Base-by-base conservation (phyloP, 768 basidiomycete species). In the Piloderma croceum region DNA sequence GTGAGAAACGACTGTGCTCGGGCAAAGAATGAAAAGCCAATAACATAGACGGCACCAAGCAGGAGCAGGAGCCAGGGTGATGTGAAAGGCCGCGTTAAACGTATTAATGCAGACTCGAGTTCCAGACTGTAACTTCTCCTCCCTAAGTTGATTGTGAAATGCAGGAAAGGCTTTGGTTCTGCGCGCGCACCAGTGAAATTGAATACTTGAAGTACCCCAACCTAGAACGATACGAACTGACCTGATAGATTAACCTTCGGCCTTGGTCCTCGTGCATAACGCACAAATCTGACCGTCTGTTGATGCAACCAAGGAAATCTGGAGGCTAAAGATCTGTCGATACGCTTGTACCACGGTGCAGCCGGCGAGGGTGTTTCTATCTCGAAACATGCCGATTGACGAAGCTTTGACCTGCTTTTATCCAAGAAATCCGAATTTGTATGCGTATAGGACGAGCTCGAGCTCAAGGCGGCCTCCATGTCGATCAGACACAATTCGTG, bases 1-100 rank as follows among this genome's bases (percentile, higher is more conserved):
- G 77, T 82, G 25, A 78, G 62, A 59, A 81, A 91, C 40, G 76
- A 88, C 46, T 88, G 82, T 7, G 79, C 71, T 13, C 84, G 73
- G 9, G 77, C 62, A 46, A 90, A 74, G 62, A 90, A 88, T 0
- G 83, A 73, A 19, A 91, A 68, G 22, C 71, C 74, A 37, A 88
- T 68, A 46, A 90, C 79, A 57, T 86, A 90, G 3, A 65, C 78
- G 19, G 64, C 67, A 20, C 54, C 71, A 12, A 87, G 65, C 39
- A 81, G 25, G 25, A 71, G 47, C 44, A 87, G 67, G 9, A 86
- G 51, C 69, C 72, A 77, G 12, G 70, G 63, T 18, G 62, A 61
- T 5, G 76, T 73, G 40, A 83, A 59, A 3, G 60, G 68, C 31
- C 68, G 70, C 15, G 82, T 84, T 40, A 65, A 34, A 24, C 69